Conservation (phyloP, 192 early-diverging fungal genomes). For the Backusella westeae region DNA sequence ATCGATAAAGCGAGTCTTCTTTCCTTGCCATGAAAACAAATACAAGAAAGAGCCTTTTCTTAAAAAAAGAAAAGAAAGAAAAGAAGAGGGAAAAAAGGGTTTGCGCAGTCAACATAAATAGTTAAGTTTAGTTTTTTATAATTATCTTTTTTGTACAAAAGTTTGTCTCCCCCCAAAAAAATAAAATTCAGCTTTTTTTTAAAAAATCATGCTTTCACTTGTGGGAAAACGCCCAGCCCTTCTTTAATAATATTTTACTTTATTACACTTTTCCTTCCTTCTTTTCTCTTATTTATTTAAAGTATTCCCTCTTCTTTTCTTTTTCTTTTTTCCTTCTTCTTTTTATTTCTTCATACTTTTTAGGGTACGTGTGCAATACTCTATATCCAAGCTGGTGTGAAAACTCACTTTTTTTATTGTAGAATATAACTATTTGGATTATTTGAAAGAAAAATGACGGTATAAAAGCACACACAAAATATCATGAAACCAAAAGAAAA, state of each 20-base stretch:
- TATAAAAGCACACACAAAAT: background rate
- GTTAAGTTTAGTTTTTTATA: background rate
- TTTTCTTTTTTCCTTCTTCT: background rate
- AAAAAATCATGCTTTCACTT: conserved; percentile 6
- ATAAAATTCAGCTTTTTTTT: background rate
- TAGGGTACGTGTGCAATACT: background rate
- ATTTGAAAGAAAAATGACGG: background rate
- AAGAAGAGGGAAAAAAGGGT: background rate
- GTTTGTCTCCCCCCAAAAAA: background rate
- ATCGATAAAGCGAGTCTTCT: background rate
- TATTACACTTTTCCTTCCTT: background rate
- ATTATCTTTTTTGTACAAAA: background rate
- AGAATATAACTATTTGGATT: background rate
- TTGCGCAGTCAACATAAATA: background rate
- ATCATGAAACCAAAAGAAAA: background rate
- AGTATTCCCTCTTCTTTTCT: background rate
- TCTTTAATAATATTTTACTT: background rate
- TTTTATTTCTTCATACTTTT: background rate
- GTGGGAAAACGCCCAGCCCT: conserved; percentile 1
- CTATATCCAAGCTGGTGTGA: background rate
- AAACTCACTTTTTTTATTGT: background rate
- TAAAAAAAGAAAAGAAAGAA: background rate
- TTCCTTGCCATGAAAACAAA: too few relatives aligned
- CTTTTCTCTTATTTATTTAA: background rate
- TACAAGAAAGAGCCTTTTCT: too few relatives aligned